Evolutionary conservation across 805 yeast species (phyloP).

Genomic region (Komagataella pastoris): DNA sequence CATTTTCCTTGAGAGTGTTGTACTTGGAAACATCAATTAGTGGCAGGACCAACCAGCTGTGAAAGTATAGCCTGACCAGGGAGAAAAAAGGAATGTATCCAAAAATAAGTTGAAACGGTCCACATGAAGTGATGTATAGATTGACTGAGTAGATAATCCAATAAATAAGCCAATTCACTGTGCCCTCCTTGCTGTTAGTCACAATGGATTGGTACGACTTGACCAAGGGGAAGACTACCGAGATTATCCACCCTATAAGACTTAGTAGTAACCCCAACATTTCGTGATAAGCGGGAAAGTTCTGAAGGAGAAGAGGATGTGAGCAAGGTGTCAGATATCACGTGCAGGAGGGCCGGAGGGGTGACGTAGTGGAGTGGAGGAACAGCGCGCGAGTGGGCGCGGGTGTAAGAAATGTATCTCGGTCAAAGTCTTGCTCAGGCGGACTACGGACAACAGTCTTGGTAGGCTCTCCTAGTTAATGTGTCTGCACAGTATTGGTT

Average conservation of each 20-base stretch:
- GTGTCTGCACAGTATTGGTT: too few relatives aligned
- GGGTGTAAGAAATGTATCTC: too few relatives aligned
- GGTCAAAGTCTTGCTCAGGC: too few relatives aligned
- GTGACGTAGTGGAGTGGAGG: too few relatives aligned
- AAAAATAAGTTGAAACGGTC: slow-evolving; percentile 23
- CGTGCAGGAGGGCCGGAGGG: neutral
- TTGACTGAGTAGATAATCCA: slow-evolving; percentile 51
- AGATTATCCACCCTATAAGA: neutral
- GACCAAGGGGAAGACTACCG: neutral
- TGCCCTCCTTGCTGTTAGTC: neutral
- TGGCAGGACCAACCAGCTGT: slow-evolving; percentile 50
- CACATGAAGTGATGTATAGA: slow-evolving; percentile 6
- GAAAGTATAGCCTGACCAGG: slow-evolving; percentile 29
- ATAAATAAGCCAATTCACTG: slow-evolving; percentile 31
- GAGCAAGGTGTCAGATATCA: neutral
- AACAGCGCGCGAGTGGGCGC: neutral
- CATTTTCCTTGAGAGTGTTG: neutral
- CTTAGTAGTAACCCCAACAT: neutral
- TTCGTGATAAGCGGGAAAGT: neutral
- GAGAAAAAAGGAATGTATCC: slow-evolving; percentile 42
- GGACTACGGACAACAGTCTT: too few relatives aligned
- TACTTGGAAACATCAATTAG: slow-evolving; percentile 9
- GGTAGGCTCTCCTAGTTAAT: too few relatives aligned
- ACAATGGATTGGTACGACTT: neutral
- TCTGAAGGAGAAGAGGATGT: neutral